Evolutionary conservation across 768 basidiomycete genomes (phyloP).

Genomic region (Kwoniella pini): DNA sequence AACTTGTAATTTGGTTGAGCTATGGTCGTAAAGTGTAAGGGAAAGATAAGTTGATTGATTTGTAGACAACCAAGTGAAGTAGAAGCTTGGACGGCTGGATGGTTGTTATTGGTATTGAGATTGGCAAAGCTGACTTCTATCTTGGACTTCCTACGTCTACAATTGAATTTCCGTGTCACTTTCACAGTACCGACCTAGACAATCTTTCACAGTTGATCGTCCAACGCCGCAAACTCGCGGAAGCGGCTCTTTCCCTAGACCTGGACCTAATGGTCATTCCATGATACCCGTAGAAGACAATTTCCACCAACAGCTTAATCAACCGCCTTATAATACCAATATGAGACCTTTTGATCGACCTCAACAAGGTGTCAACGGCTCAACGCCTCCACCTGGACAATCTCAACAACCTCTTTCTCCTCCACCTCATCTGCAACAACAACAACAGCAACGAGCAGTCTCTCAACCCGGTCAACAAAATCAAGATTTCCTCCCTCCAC

Average conservation of each 20-base stretch:
- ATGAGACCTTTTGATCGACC: conserved; percentile 25
- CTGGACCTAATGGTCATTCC: background rate
- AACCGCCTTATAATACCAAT: background rate
- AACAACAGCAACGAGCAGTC: conserved; percentile 15
- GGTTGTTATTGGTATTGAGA: too few species aligned
- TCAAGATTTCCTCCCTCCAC: background rate
- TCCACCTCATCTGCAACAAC: background rate
- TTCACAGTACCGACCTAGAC: conserved; percentile 20
- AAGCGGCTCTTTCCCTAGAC: background rate
- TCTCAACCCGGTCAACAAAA: conserved; percentile 4
- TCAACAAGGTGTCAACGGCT: conserved; percentile 3
- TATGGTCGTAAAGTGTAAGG: too few species aligned
- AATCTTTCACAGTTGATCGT: conserved; percentile 33
- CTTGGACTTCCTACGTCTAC: background rate
- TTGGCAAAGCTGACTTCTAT: too few species aligned
- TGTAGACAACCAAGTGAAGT: too few species aligned
- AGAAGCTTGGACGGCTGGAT: too few species aligned
- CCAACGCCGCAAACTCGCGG: conserved; percentile 1
- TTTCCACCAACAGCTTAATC: background rate
- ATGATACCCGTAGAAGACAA: conserved; percentile 5
- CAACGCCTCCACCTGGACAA: conserved; percentile 11
- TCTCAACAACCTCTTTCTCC: conserved; percentile 11
- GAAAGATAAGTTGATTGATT: background rate
- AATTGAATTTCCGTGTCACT: background rate
- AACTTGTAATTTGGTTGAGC: background rate